Base-by-base conservation (phyloP, 1,284 basidiomycete species). In the Boletellus dicymbophilus region DNA sequence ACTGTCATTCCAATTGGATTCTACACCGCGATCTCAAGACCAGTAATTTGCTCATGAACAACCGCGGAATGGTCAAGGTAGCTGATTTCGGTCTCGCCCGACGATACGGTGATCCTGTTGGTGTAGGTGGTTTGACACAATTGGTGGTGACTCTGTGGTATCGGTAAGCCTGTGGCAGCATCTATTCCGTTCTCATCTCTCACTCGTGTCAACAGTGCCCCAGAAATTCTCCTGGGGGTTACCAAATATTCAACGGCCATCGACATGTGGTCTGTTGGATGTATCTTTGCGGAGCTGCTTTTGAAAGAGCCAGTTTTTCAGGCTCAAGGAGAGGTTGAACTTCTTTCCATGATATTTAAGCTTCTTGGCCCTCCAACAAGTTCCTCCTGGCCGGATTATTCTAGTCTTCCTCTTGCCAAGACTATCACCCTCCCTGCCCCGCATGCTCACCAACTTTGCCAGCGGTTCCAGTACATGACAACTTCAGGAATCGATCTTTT, bases 221-320 rank as follows among this genome's bases (percentile, higher is more conserved):
- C 97, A 3, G 97, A 99, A 75, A 90, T 99, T 30, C 78, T 99
- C 11, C 77, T 99, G 18, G 97, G 96, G 12, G 91, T 90, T 16
- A 88, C 85, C 45, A 91, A 90, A 41, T 99, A 99, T 71, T 92
- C 93, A 10, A 98, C 95, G 11, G 90, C 95, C 2, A 87, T 99
- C 58, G 97, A 99, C 69, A 88, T 99, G 85, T 99, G 97, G 97
- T 97, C 94, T 41, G 88, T 99, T n/a, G 97, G 97, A 5, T 99
- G 97, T 75, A 98, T 99, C 60, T 98, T 99, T 67, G 96, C 91
- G 22, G 97, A 99, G 68, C 78, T 99, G 37, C 83, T 99, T 58
- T 78, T 94, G 57, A 93, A 93, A 56, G 93, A 95, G 66, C 94
- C 97, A 1, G 74, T 99, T 13, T 95, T 99, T 65, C 94, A 95